Percentiles rank a stretch among this genome's conserved stretches.
These are phyloP conservation scores for Xerocomellus chrysenteron DNA, from an alignment of 768 basidiomycete species.

Conservation along the genomic window DNA sequence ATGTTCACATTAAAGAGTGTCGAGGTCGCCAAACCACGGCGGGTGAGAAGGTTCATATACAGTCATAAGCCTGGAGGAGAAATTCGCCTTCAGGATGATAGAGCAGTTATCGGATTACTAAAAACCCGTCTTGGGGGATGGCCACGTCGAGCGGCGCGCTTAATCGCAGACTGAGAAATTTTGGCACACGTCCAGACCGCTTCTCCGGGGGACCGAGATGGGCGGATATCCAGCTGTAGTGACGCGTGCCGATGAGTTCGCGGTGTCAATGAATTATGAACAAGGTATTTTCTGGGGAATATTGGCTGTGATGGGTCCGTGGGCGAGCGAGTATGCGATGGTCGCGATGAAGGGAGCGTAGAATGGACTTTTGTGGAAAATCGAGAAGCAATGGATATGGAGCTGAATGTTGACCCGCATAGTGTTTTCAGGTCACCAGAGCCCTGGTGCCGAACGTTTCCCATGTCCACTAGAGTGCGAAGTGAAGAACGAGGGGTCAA, in stretches of 20 bases:
- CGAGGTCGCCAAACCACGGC: slow-evolving; percentile 2
- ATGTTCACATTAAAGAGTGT: slow-evolving; percentile 16
- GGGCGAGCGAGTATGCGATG: slow-evolving; percentile 2
- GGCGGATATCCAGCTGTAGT: slow-evolving; percentile 2
- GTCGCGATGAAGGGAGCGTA: background rate
- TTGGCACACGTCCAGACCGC: slow-evolving; percentile 33
- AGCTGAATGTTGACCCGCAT: slow-evolving; percentile 19
- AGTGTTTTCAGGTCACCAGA: slow-evolving; percentile 19
- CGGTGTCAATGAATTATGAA: slow-evolving; percentile 6
- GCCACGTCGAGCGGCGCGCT: slow-evolving; percentile 29
- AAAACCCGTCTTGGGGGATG: slow-evolving; percentile 21
- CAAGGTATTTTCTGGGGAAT: slow-evolving; percentile 3
- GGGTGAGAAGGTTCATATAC: slow-evolving; percentile 6
- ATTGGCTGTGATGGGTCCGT: slow-evolving; percentile 7
- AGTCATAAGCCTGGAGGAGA: slow-evolving; percentile 3
- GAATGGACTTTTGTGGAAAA: slow-evolving; percentile 11
- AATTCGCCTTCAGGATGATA: slow-evolving; percentile 7
- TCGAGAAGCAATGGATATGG: slow-evolving; percentile 21
- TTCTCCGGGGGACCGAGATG: slow-evolving; percentile 8
- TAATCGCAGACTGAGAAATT: slow-evolving; percentile 26
- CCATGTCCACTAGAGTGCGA: slow-evolving; percentile 24
- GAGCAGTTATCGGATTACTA: slow-evolving; percentile 17
- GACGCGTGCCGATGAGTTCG: slow-evolving; percentile 13
- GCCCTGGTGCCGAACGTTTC: background rate
- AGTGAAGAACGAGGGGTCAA: slow-evolving; percentile 23